Conservation (phyloP, 2,329 filamentous ascomycete species). For the Aphanocladium album region DNA sequence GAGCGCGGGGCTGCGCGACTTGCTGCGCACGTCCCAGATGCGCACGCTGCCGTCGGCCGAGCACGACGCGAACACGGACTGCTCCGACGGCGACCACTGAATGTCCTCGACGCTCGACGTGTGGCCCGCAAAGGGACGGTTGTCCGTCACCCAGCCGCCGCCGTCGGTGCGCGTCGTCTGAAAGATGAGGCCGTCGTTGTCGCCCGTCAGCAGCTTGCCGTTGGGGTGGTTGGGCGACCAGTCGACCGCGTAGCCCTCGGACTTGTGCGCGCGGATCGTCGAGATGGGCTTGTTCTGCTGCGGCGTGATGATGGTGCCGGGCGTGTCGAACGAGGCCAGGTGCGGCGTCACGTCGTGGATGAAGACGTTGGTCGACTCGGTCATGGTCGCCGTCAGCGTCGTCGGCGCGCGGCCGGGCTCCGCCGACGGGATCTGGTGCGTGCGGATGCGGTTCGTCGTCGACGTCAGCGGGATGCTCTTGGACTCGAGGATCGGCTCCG, state of each 20-base stretch:
- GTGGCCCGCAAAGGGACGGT: constrained; percentile 77
- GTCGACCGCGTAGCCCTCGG: constrained; percentile 93
- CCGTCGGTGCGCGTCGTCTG: constrained; percentile 80
- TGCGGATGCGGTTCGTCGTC: constrained; percentile 90
- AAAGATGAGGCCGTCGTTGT: constrained; percentile 87
- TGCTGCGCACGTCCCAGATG: constrained; percentile 91
- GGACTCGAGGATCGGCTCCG: constrained; percentile 90
- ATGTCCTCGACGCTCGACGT: constrained; percentile 84
- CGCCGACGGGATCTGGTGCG: constrained; percentile 70
- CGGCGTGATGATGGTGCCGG: constrained; percentile 72
- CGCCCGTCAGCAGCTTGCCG: constrained; percentile 85
- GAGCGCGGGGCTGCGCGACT: constrained; percentile 81
- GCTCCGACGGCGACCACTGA: constrained; percentile 93
- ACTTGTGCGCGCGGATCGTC: constrained; percentile 85
- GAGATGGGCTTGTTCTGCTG: constrained; percentile 84
- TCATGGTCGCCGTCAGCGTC: constrained; percentile 87
- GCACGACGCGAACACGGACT: constrained; percentile 88
- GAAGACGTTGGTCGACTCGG: constrained; percentile 79
- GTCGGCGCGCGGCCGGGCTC: constrained; percentile 68
- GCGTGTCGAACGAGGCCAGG: constrained; percentile 82
- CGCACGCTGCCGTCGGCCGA: constrained; percentile 92
- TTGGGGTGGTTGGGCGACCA: constrained; percentile 77
- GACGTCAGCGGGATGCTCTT: constrained; percentile 80
- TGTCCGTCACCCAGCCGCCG: constrained; percentile 85
- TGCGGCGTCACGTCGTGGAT: constrained; percentile 95